These are phyloP conservation scores for Dalbergia oliveri DNA, from an alignment of 306 rosid species.

Conservation along the genomic window DNA sequence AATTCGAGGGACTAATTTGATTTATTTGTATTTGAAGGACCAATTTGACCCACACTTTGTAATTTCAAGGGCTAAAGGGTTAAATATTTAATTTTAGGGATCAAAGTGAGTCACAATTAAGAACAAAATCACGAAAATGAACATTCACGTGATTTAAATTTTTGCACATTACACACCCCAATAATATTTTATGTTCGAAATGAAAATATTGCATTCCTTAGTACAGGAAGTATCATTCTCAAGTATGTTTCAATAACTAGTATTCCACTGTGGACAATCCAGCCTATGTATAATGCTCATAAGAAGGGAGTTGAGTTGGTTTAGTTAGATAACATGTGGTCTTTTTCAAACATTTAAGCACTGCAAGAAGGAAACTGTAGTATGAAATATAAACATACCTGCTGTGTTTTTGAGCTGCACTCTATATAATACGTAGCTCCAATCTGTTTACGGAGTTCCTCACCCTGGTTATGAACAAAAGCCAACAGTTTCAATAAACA, in stretches of 20 bases:
- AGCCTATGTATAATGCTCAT: not conserved
- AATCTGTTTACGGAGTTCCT: constrained; percentile 90
- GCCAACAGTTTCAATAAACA: constrained; percentile 27
- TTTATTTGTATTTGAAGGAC: no score
- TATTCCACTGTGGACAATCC: not conserved
- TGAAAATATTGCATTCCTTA: constrained; percentile 18
- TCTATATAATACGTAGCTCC: constrained; percentile 84
- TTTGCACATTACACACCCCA: not conserved
- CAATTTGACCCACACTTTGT: no score
- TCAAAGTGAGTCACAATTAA: no score
- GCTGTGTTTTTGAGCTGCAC: constrained; percentile 99
- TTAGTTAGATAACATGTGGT: not conserved
- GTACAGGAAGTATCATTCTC: not conserved
- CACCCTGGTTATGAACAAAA: constrained; percentile 70
- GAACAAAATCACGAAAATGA: no score
- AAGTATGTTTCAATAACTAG: not conserved
- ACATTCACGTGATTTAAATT: not conserved
- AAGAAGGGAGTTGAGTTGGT: constrained; percentile 1
- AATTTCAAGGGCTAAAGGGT: no score
- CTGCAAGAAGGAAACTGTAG: constrained; percentile 34
- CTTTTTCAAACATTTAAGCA: not conserved
- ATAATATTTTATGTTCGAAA: not conserved
- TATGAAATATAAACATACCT: constrained; percentile 53
- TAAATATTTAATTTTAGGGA: no score
- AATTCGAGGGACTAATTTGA: no score